Base-by-base conservation (phyloP, 2,329 filamentous ascomycete genomes). In the Aspergillus novofumigatus region DNA sequence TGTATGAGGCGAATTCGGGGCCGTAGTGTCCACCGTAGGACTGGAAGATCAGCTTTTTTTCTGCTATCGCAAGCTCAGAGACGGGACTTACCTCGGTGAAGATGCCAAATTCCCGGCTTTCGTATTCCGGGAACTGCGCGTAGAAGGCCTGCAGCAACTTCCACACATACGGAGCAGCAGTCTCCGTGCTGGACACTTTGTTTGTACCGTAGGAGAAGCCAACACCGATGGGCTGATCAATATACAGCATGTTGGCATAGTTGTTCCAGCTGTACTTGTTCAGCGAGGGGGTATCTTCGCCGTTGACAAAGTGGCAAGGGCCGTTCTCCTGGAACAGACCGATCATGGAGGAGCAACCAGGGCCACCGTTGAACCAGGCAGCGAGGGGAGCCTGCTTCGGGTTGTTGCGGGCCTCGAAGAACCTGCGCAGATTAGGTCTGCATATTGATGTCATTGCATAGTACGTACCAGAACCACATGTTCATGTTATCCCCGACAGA, bases 181-280 rank as follows among this genome's bases (percentile, higher is more conserved):
- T 76, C 9, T 72, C 71, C 3, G 80, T 82, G 26, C 75, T 77
- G 3, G 71, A 75, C 28, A 74, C 56, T 54, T 64, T 17, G 65
- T 61, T 49, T 6, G 54, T 59, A 42, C 67, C 71, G 66, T 83
- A 84, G 0, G 78, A 81, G 61, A 83, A 79, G 3, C 82, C 82
- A 8, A 80, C 77, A n/a, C 79, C 77, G 7, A 78, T 78, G 20
- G 82, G 86, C 66, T 87, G 80, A 61, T 89, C 86, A 62, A 89
- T 81, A 70, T 87, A 89, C 11, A 89, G 79, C 78, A 88, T 82
- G 64, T 88, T 87, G 61, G 79, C 81, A 23, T 80, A 77, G 62
- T 82, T 82, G 59, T 83, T 85, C 80, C 83, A 87, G 3, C 83
- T 83, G 69, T 81, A 82, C 0, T 74, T 70, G 61, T 82, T 83